Base-by-base conservation (phyloP, 768 basidiomycete genomes). In the Rhodotorula paludigena region DNA sequence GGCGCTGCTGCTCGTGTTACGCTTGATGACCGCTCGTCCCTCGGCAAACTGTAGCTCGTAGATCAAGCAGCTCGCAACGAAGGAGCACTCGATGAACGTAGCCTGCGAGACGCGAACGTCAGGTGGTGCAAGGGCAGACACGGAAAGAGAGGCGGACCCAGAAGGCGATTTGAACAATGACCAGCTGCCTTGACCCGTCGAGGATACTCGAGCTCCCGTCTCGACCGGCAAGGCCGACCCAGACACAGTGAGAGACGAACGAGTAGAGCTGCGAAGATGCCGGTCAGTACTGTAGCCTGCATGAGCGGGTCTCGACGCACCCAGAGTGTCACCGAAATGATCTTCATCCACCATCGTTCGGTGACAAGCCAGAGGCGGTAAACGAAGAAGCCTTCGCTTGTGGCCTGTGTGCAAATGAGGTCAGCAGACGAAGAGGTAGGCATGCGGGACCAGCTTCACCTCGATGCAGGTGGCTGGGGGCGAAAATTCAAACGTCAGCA, bases 311-410 rank as follows among this genome's bases (percentile, higher is more conserved):
- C 28, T 25, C 14, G 25, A n/a, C 54, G 54, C 12, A 44, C 45
- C 66, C 66, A 68, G 42, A 68, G 56, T 5, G 53, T 7, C 28
- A 38, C 10, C 7, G 56, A 48, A 36, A 68, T 58, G 25, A n/a
- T 21, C 14, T 52, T 57, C 60, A 68, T 63, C 66, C 66, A 68
- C 3, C 30, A 7, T 18, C 42, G 52, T 42, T 58, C 47, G 4
- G 66, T 62, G 10, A 68, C 60, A 1, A 32, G 41, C 35, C 57
- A 68, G 6, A 68, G 52, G 11, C 66, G 38, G 38, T 35, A 68
- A 25, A 38, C 45, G 60, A 68, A 68, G 35, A 57, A 68, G 14
- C 66, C 66, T 41, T 68, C 66, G 32, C 41, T 20, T 8, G 57
- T 45, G 0, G 60, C 66, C 55, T 63, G 41, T 20, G 9, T 7